Percentiles rank a stretch among this genome's conserved stretches.
Evolutionary conservation across 2,329 filamentous ascomycete species (phyloP).

Genomic region (Ceratocystis colombiana): DNA sequence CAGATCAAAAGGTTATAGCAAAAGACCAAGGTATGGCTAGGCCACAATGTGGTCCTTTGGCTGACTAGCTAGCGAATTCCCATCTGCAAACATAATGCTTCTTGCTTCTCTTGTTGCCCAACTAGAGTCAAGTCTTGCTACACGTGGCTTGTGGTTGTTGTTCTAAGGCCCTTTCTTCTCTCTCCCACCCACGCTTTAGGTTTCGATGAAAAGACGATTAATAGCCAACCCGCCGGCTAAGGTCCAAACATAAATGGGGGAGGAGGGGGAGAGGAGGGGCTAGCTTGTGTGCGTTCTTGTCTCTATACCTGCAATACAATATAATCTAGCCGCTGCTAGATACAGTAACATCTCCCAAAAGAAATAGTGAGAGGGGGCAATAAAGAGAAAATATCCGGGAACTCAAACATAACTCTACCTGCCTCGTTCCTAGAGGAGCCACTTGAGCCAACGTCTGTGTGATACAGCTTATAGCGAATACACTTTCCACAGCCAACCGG

Average conservation of each 20-base stretch:
- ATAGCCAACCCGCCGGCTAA: not conserved
- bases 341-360: not conserved
- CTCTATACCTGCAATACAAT: no score
- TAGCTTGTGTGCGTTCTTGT: no score
- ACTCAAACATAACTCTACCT: no score
- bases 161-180: not conserved
- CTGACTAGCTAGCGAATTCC: not conserved
- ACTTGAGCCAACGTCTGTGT: slow-evolving; percentile 1
- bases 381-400: no score
- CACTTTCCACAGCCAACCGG: not conserved
- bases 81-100: not conserved
- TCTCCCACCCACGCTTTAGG: not conserved
- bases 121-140: slow-evolving; percentile 1
- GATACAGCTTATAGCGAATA: slow-evolving; percentile 4
- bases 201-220: not conserved
- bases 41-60: slow-evolving; percentile 1
- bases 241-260: not conserved
- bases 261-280: not conserved
- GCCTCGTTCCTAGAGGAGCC: not conserved
- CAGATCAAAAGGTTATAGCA: no score
- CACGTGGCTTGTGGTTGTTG: slow-evolving; percentile 1
- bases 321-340: not conserved
- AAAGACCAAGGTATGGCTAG: not conserved
- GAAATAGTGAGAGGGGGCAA: not conserved
- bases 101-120: not conserved